Base-by-base conservation (phyloP, 805 yeast genomes). In the Cyberlindnera xylosilytica region DNA sequence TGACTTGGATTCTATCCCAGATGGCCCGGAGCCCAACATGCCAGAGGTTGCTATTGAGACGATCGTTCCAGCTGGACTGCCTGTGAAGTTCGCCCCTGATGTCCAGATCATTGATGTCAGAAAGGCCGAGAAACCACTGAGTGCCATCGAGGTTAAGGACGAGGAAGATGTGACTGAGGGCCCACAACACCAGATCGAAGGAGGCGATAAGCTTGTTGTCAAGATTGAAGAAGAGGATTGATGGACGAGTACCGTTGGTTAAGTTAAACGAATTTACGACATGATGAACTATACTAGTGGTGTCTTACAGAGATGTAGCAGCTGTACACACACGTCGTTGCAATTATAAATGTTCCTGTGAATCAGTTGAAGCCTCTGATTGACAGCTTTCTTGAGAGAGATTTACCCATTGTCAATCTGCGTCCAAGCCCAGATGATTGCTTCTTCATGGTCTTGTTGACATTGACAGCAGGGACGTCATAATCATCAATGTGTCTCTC, bases 21-120 rank as follows among this genome's bases (percentile, higher is more conserved):
- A 77, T 57, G 93, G 93, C 0, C 93, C 95, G 0, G 95, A 85
- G 50, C 74, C 72, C 2, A 84, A 85, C 51, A 73, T 86, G 80
- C 93, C 93, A 0, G 72, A 68, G 2, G 74, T 81, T 6, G 60
- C 59, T 11, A 75, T 81, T n/a, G 95, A 87, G 49, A 86, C 95
- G 0, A 75, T 85, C 16, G 70, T 70, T 3, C 76, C 81, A 0
- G 75, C 74, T 3, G 67, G 72, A 1, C 67, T 69, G 1, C 70
- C 69, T 19, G 88, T 85, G 3, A 80, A 74, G 50, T 72, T 83
- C 49, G 69, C 93, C 0, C 70, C 68, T 6, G 82, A 83, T 52
- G 76, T 86, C 16, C 77, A 76, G 52, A 66, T 78, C 15, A 63
- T 75, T 12, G 79, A 74, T 36, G 71, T 69, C 7, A 53, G 57